Base-by-base conservation (phyloP, 2,329 filamentous ascomycete genomes). In the Pezicula radicicola region DNA sequence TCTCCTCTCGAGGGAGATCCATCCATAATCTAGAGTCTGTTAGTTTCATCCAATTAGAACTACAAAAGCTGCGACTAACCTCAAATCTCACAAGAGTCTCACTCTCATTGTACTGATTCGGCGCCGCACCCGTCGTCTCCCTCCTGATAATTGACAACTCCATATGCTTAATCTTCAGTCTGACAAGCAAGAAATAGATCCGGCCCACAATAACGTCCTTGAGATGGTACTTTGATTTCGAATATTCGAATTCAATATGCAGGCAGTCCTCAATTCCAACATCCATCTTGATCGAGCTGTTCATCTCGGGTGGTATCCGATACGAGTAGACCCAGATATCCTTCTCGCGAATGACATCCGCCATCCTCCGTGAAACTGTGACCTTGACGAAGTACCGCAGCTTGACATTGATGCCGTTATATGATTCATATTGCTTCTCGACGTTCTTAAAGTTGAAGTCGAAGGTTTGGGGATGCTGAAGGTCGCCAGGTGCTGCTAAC, bases 381-480 rank as follows among this genome's bases (percentile, higher is more conserved):
- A 97, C 94, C 63, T 92, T 89, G 52, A 97, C 87, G 74, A 97
- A 97, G 82, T 99, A 99, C 63, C 94, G 91, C 69, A 99, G 83
- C 78, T 96, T 96, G 66, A 99, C 94, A 69, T 99, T 99, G 83
- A 99, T 99, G 68, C 94, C 94, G 70, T 96, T 96, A 80, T 99
- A 99, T 60, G 92, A 97, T 75, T 99, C 95, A 80, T 99, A 99
- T 72, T 96, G 92, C 79, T 99, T 99, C 81, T 99, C 94, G 65
- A 99, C 91, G 72, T 97, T 99, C 74, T 97, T 97, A 84, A 99
- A 99, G 77, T 97, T 96, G 83, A 99, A 99, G 62, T 96, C 91
- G 72, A 96, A 97, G 46, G 92, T 97, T 76, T 99, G 94, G 41
- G 94, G 94, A 74, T 99, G 95, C 70, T 97, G 94, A 52, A 99